Base-by-base conservation (phyloP, 352 stramenopile genomes). In the Globisporangium nagaii region DNA sequence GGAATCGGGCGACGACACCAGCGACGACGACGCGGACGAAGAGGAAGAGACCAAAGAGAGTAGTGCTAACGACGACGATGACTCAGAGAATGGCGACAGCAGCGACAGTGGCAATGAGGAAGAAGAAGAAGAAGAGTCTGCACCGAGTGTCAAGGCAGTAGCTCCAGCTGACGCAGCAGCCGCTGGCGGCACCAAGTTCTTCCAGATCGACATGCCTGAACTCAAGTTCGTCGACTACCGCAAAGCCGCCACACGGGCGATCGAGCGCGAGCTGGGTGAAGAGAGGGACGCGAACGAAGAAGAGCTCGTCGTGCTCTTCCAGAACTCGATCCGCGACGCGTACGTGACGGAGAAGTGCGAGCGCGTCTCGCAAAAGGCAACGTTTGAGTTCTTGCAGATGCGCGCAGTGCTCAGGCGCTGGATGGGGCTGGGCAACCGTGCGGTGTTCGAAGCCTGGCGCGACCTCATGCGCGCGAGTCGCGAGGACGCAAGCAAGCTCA, bases 401-500 rank as follows among this genome's bases (percentile, higher is more conserved):
- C 75, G 75, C 20, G 64, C 63, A 0, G 75, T 83, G 54, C 53
- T 86, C 25, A 64, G 71, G 55, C 57, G 71, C 15, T 86, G 79
- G 79, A 72, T 73, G 47, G 70, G 79, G 0, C 56, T 77, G n/a
- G 66, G 70, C 30, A 74, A 70, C 17, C 75, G 71, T 32, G 62
- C 70, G 4, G 54, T 89, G 1, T 87, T 87, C 50, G 71, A 87
- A 22, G 71, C 66, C 15, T 89, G 75, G 79, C 71, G 76, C 5
- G 73, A 87, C 27, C 66, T 84, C 36, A 68, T 70, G 53, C 60
- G 58, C 17, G 60, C 53, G 13, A 75, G 66, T 51, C 55, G 68
- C 15, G 49, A 65, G 7, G 63, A 86, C 32, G 62, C 70, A 2
- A 51, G 39, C 13, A 56, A 71, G 0, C 44, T 73, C 15, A 51